Conservation (phyloP, 2,329 filamentous ascomycete genomes). For the Venturia oleaginea region DNA sequence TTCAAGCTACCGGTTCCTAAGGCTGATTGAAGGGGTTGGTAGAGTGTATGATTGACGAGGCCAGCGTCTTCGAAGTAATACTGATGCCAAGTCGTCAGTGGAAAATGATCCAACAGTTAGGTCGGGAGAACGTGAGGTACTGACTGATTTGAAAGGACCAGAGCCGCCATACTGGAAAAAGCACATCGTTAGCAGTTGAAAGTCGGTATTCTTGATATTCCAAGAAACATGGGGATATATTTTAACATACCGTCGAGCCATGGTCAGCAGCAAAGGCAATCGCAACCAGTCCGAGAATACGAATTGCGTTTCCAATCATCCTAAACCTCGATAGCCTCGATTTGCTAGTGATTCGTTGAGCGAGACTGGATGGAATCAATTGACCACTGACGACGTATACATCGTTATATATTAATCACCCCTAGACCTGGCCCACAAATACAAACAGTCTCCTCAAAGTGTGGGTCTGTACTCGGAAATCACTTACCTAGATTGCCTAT, state of each 20-base stretch:
- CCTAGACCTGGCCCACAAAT: too few relatives aligned
- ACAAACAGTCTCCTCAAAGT: too few relatives aligned
- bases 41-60: slow-evolving; percentile 12
- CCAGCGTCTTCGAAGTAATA: slow-evolving; percentile 10
- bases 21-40: not conserved
- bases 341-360: too few relatives aligned
- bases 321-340: not conserved
- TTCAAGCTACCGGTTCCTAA: not conserved
- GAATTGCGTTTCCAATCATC: not conserved
- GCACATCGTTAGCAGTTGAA: not conserved
- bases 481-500: not conserved
- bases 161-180: not conserved
- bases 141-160: not conserved
- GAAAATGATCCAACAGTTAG: not conserved
- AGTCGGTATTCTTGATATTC: not conserved
- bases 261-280: not conserved
- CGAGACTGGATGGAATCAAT: too few relatives aligned
- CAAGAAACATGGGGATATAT: not conserved
- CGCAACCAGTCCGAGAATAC: not conserved
- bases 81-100: not conserved
- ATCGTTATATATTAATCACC: too few relatives aligned
- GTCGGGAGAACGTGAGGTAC: not conserved
- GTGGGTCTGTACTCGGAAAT: too few relatives aligned
- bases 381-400: too few relatives aligned
- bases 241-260: not conserved